These are phyloP conservation scores for Alternaria arborescens DNA, from an alignment of 2,329 filamentous ascomycete genomes.

Conservation along the genomic window DNA sequence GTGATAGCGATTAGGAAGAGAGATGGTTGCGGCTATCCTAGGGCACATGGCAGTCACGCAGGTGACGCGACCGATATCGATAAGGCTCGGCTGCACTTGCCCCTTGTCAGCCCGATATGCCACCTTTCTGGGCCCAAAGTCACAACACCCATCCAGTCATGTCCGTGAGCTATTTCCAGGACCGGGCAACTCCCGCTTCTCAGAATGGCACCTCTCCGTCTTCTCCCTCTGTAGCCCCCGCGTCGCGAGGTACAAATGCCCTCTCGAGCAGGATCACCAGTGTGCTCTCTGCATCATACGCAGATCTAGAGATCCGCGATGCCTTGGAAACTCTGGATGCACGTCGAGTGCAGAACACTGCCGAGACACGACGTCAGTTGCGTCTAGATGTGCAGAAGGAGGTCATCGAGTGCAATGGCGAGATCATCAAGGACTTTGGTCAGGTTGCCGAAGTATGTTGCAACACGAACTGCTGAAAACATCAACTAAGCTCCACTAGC, in stretches of 20 bases:
- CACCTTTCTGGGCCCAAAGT: conserved; percentile 19
- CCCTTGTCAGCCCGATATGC: conserved; percentile 21
- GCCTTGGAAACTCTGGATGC: conserved; percentile 80
- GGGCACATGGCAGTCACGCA: conserved; percentile 26
- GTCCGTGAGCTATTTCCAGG: conserved; percentile 45
- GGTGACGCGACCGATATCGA: conserved; percentile 40
- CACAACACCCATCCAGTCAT: conserved; percentile 34
- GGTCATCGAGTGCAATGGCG: conserved; percentile 89
- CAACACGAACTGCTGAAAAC: conserved; percentile 1
- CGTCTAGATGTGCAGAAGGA: conserved; percentile 88
- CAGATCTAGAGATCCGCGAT: conserved; percentile 90
- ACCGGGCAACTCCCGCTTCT: conserved; percentile 36
- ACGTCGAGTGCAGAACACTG: conserved; percentile 74
- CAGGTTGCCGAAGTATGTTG: conserved; percentile 73
- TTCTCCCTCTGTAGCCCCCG: conserved; percentile 31
- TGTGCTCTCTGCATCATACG: conserved; percentile 90
- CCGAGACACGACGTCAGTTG: conserved; percentile 79
- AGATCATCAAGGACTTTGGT: conserved; percentile 87
- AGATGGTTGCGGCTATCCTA: conserved; percentile 33
- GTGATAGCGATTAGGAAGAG: conserved; percentile 20
- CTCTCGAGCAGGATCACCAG: conserved; percentile 83
- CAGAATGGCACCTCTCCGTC: conserved; percentile 42
- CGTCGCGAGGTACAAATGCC: conserved; percentile 64
- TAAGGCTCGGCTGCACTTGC: conserved; percentile 38
- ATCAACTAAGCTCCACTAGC: conserved; percentile 61